Conservation (phyloP, 2,329 filamentous ascomycete species). For the Fusarium goolgardi region DNA sequence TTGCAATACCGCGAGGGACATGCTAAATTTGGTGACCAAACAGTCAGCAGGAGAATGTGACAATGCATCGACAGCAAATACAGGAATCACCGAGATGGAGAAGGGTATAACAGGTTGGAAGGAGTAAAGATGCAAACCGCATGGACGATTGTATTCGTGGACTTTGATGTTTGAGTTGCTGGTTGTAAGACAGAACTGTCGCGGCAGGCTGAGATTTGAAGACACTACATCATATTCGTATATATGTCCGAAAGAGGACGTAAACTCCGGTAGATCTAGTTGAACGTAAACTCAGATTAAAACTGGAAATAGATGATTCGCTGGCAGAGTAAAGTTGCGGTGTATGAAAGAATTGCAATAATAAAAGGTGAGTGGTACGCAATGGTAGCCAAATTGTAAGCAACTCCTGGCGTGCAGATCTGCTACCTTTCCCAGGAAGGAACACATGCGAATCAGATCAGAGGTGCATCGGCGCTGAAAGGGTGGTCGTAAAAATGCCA, state of each 20-base stretch:
- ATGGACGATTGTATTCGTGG: not conserved
- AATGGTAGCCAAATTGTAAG: constrained; percentile 12
- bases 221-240: constrained; percentile 15
- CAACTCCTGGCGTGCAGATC: constrained; percentile 33
- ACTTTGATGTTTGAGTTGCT: not conserved
- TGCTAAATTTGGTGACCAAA: constrained; percentile 12
- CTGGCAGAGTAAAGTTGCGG: constrained; percentile 17
- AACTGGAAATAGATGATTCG: not conserved
- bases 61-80: not conserved
- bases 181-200: not conserved
- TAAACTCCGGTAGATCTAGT: not conserved
- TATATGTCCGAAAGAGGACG: constrained; percentile 18
- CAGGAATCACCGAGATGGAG: not conserved
- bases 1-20: not conserved
- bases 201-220: constrained; percentile 6
- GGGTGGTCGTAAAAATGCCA: constrained; percentile 24
- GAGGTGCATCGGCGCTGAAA: constrained; percentile 32
- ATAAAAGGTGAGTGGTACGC: constrained; percentile 11
- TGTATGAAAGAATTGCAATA: constrained; percentile 18
- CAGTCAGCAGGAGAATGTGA: constrained; percentile 15
- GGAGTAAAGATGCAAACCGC: not conserved
- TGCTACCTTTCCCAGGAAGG: constrained; percentile 21
- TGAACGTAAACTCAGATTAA: not conserved
- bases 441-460: constrained; percentile 35
- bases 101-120: not conserved